Conservation (phyloP, 257 asterid genomes). For the Lycium ferocissimum region DNA sequence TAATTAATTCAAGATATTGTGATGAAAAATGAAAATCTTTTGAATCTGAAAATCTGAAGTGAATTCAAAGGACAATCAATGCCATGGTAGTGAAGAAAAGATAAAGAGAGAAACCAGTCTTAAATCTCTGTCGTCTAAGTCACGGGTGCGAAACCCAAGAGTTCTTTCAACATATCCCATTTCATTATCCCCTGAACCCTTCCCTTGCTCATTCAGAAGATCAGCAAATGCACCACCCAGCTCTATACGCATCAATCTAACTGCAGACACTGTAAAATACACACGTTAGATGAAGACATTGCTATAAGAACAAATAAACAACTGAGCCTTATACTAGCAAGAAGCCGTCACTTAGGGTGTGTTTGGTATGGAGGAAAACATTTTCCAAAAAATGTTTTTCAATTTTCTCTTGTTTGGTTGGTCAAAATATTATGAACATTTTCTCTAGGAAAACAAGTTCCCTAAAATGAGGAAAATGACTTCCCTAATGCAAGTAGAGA, state of each 20-base stretch:
- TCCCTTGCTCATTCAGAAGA: constrained; percentile 91
- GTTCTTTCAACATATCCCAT: constrained; percentile 95
- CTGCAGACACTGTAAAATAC: constrained; percentile 70
- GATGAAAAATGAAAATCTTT: not conserved
- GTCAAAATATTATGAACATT: too few species aligned
- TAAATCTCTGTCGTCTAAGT: constrained; percentile 85
- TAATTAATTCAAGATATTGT: constrained; percentile 5
- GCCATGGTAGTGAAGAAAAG: constrained; percentile 3
- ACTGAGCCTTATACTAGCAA: constrained; percentile 3
- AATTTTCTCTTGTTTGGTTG: too few species aligned
- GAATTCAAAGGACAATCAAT: not conserved
- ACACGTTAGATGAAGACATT: not conserved
- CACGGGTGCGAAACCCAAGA: constrained; percentile 86
- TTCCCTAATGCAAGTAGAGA: too few species aligned
- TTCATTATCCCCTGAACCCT: constrained; percentile 90
- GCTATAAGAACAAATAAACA: not conserved
- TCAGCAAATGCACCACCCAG: constrained; percentile 95
- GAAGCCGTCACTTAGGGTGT: not conserved
- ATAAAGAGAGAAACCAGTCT: constrained; percentile 63
- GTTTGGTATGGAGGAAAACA: too few species aligned
- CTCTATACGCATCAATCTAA: constrained; percentile 93
- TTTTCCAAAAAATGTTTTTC: too few species aligned
- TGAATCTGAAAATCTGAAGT: constrained; percentile 5
- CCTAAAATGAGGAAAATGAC: too few species aligned
- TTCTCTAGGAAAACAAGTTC: too few species aligned